Evolutionary conservation across 345 rosid genomes (phyloP).

Genomic region (Hevea brasiliensis): DNA sequence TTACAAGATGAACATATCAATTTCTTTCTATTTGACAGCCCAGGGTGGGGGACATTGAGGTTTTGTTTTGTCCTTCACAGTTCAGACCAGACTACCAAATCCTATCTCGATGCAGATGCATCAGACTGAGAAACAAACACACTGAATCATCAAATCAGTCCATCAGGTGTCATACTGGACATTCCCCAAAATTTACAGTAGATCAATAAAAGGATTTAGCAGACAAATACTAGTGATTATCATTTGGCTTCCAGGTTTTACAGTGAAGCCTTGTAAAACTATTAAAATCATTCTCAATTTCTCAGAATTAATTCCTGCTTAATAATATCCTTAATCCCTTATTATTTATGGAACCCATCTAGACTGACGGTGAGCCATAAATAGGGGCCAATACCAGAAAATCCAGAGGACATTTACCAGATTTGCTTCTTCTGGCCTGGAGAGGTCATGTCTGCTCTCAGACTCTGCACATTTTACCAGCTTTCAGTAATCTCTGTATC

Average conservation of each 20-base stretch:
- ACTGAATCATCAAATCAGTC: constrained; percentile 6
- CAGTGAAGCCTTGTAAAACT: too few relatives aligned
- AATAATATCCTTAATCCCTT: too few relatives aligned
- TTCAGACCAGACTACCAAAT: background rate
- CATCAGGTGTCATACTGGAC: background rate
- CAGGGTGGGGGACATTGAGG: too few relatives aligned
- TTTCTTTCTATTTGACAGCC: too few relatives aligned
- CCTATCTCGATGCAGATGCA: too few relatives aligned
- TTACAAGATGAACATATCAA: too few relatives aligned
- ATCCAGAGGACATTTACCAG: background rate
- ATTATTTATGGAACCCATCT: background rate
- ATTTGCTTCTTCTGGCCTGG: background rate
- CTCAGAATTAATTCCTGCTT: background rate
- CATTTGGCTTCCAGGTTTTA: background rate
- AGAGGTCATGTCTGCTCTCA: background rate
- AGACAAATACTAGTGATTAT: background rate
- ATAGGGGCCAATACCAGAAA: background rate
- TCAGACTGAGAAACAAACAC: background rate
- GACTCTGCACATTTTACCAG: background rate
- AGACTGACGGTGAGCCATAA: background rate
- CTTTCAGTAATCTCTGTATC: too few relatives aligned
- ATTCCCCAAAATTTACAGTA: background rate
- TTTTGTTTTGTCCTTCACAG: background rate
- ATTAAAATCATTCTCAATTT: background rate
- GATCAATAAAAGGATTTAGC: background rate